Evolutionary conservation across 2,329 filamentous ascomycete species (phyloP).

Genomic region (Ophiostoma novo-ulmi): DNA sequence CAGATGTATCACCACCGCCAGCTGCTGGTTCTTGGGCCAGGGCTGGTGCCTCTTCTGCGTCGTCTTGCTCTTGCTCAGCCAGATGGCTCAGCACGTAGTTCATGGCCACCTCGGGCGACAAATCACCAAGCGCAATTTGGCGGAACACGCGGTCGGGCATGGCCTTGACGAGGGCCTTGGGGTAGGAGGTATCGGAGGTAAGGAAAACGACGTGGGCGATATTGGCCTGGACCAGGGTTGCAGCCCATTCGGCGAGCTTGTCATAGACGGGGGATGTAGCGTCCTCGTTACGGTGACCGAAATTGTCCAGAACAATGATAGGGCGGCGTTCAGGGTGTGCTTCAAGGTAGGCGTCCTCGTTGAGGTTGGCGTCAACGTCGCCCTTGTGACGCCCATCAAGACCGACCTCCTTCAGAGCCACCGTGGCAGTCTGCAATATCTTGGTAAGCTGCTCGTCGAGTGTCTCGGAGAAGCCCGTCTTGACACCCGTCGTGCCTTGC

Average conservation of each 20-base stretch:
- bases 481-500: slow-evolving; percentile 88
- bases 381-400: slow-evolving; percentile 63
- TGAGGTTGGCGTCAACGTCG: slow-evolving; percentile 50
- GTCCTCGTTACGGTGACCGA: slow-evolving; percentile 71
- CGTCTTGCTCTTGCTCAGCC: slow-evolving; percentile 43
- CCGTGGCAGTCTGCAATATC: slow-evolving; percentile 78
- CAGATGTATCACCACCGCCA: background rate
- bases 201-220: slow-evolving; percentile 92
- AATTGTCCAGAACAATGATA: slow-evolving; percentile 88
- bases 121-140: slow-evolving; percentile 78
- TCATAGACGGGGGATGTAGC: slow-evolving; percentile 61
- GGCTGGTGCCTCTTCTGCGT: slow-evolving; percentile 33
- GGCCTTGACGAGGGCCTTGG: slow-evolving; percentile 79
- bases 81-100: slow-evolving; percentile 84
- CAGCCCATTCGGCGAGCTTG: slow-evolving; percentile 84
- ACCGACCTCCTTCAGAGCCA: slow-evolving; percentile 72
- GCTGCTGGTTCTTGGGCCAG: slow-evolving; percentile 27
- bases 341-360: slow-evolving; percentile 83
- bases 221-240: slow-evolving; percentile 76
- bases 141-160: slow-evolving; percentile 89
- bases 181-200: slow-evolving; percentile 81
- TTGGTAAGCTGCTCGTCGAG: slow-evolving; percentile 84
- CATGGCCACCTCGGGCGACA: slow-evolving; percentile 79
- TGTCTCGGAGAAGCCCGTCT: slow-evolving; percentile 90
- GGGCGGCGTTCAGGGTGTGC: slow-evolving; percentile 78